These are phyloP conservation scores for Lichina pygmaea DNA, from an alignment of 495 filamentous ascomycete species.

Conservation along the genomic window DNA sequence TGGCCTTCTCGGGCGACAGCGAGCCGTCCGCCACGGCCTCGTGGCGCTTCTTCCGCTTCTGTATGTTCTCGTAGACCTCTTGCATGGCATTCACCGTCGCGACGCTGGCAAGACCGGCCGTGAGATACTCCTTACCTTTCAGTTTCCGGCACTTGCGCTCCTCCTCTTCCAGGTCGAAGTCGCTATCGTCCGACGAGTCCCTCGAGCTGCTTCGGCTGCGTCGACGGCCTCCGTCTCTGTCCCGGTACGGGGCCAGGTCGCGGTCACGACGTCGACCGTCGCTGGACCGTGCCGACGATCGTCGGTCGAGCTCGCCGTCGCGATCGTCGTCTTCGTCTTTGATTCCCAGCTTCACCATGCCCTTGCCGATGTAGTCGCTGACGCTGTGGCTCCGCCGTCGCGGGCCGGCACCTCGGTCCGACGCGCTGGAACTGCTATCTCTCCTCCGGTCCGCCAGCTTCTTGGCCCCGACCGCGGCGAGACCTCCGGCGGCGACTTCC, in stretches of 20 bases:
- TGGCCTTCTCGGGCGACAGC: constrained; percentile 45
- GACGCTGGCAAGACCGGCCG: constrained; percentile 58
- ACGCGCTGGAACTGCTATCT: neutral
- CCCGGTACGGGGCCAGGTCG: neutral
- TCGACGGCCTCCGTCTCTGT: neutral
- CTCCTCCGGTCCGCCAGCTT: constrained; percentile 33
- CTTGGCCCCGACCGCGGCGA: constrained; percentile 59
- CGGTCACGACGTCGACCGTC: neutral
- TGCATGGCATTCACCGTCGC: constrained; percentile 78
- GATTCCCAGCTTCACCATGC: constrained; percentile 25
- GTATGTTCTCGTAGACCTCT: constrained; percentile 47
- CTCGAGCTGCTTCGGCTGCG: constrained; percentile 11
- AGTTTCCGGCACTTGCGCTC: constrained; percentile 48
- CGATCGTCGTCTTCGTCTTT: constrained; percentile 10
- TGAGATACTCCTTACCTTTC: constrained; percentile 60
- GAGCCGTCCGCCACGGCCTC: constrained; percentile 46
- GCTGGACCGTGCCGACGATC: too few species aligned
- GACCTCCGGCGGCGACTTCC: constrained; percentile 43
- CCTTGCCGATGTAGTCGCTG: constrained; percentile 24
- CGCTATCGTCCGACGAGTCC: constrained; percentile 11
- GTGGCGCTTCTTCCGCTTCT: constrained; percentile 41
- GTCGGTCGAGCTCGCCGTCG: constrained; percentile 1
- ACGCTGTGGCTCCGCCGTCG: constrained; percentile 24
- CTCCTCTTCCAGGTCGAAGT: constrained; percentile 35
- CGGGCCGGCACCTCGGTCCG: neutral